Evolutionary conservation across 1,284 basidiomycete species (phyloP).

Genomic region (Kwoniella shivajii): DNA sequence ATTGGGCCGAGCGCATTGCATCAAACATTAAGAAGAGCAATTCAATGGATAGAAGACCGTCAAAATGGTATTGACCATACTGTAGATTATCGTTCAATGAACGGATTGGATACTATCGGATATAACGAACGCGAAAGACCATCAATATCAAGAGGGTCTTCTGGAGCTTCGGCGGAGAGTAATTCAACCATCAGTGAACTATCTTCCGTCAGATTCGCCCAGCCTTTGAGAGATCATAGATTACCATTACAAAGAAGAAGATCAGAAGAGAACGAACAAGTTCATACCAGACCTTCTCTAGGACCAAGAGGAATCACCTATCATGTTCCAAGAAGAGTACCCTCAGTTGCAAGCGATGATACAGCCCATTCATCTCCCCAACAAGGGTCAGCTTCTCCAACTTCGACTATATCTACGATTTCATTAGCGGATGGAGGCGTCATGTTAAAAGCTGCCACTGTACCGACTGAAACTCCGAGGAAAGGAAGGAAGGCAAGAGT

Average conservation of each 20-base stretch:
- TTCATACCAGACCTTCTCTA: conserved; percentile 37
- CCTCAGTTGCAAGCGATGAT: conserved; percentile 5
- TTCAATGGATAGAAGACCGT: conserved; percentile 60
- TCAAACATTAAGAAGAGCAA: conserved; percentile 67
- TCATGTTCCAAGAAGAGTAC: conserved; percentile 27
- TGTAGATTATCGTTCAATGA: neutral
- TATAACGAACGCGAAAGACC: conserved; percentile 25
- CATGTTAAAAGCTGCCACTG: conserved; percentile 55
- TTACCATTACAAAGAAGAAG: conserved; percentile 41
- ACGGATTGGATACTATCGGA: neutral
- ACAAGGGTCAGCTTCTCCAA: conserved; percentile 47
- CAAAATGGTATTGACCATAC: neutral
- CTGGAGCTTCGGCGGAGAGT: conserved; percentile 30
- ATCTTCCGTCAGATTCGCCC: conserved; percentile 18
- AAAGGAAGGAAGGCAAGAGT: conserved; percentile 61
- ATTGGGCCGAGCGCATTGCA: conserved; percentile 78
- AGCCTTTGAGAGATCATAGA: conserved; percentile 16
- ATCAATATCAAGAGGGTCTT: conserved; percentile 36
- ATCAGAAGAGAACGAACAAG: conserved; percentile 48
- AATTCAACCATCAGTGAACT: conserved; percentile 36
- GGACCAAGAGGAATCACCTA: conserved; percentile 47
- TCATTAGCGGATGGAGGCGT: conserved; percentile 57
- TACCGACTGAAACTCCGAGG: conserved; percentile 42
- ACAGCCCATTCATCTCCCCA: conserved; percentile 15
- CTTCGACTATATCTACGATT: conserved; percentile 54